Conservation (phyloP, 106 monocot genomes). For the Platanthera guangdongensis region DNA sequence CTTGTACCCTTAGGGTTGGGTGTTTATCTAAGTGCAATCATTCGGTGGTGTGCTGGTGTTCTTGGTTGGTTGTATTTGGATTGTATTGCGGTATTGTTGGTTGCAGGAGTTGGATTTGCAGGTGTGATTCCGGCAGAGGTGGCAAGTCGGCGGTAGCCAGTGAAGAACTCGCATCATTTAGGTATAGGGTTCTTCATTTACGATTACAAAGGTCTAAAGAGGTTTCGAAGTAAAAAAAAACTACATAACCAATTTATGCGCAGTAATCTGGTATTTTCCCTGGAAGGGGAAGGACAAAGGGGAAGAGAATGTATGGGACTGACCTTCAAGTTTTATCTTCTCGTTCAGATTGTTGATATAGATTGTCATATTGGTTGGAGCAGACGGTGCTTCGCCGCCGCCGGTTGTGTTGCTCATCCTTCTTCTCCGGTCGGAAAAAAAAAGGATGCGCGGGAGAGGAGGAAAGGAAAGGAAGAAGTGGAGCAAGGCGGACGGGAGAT, state of each 20-base stretch:
- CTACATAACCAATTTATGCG: background rate
- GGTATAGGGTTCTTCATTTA: background rate
- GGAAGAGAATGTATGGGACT: background rate
- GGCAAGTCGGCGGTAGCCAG: too few relatives aligned
- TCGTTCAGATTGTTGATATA: slow-evolving; percentile 99
- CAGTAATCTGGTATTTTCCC: background rate
- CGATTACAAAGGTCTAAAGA: background rate
- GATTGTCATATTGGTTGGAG: slow-evolving; percentile 71
- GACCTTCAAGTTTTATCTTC: slow-evolving; percentile 91
- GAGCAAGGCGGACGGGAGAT: background rate
- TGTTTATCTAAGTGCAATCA: too few relatives aligned
- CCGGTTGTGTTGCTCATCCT: slow-evolving; percentile 25
- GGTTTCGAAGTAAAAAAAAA: background rate
- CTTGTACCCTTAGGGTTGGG: too few relatives aligned
- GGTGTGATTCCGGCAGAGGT: too few relatives aligned
- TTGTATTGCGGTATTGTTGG: too few relatives aligned
- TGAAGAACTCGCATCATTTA: too few relatives aligned
- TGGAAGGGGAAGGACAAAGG: background rate
- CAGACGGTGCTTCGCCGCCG: slow-evolving; percentile 27
- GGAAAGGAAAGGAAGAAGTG: background rate
- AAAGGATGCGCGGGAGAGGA: background rate
- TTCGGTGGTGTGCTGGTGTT: too few relatives aligned
- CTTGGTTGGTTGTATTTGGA: too few relatives aligned
- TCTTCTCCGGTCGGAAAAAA: background rate
- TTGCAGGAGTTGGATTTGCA: too few relatives aligned